phyloP scores from a whole-genome alignment of 1,284 basidiomycete species.

The Binderoboletus segoi region DNA sequence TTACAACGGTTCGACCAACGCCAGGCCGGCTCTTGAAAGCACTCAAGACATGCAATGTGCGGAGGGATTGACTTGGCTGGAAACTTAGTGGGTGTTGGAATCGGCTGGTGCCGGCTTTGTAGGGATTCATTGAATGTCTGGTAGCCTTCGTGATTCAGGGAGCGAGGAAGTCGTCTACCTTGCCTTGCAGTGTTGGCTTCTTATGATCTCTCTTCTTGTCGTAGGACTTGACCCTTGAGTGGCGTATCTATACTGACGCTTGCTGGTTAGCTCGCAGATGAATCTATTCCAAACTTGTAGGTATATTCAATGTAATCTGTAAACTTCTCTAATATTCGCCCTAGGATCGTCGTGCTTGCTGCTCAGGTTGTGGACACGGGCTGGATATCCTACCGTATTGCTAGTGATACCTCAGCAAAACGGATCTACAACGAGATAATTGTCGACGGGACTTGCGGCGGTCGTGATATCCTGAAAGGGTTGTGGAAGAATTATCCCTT shows the following conservation, averaged over 20 bases:
- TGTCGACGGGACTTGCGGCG: slow-evolving; percentile 39
- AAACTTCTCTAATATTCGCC: background rate
- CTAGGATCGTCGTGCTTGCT: slow-evolving; percentile 38
- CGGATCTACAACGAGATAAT: slow-evolving; percentile 38
- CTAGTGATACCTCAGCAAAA: slow-evolving; percentile 31
- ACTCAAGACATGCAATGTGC: slow-evolving; percentile 33
- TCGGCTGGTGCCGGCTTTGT: background rate
- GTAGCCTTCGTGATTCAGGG: slow-evolving; percentile 27
- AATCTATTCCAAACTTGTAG: slow-evolving; percentile 52
- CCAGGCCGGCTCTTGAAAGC: no score
- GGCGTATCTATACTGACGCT: background rate
- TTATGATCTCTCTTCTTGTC: slow-evolving; percentile 43
- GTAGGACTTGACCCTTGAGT: slow-evolving; percentile 31
- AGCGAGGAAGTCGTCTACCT: slow-evolving; percentile 49
- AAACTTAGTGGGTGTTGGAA: slow-evolving; percentile 16
- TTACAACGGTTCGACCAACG: slow-evolving; percentile 7
- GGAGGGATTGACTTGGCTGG: slow-evolving; percentile 43
- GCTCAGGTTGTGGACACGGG: slow-evolving; percentile 45
- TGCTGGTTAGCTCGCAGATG: slow-evolving; percentile 43
- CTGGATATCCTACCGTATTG: slow-evolving; percentile 47
- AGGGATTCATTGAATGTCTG: background rate
- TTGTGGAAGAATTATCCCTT: slow-evolving; percentile 42
- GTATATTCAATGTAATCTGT: slow-evolving; percentile 7
- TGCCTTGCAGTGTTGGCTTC: slow-evolving; percentile 46
- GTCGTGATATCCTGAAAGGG: slow-evolving; percentile 38